Evolutionary conservation across 768 basidiomycete species (phyloP), one percentile per base, ranked within the genome.

Genomic region (Xerocomellus intermedius): DNA sequence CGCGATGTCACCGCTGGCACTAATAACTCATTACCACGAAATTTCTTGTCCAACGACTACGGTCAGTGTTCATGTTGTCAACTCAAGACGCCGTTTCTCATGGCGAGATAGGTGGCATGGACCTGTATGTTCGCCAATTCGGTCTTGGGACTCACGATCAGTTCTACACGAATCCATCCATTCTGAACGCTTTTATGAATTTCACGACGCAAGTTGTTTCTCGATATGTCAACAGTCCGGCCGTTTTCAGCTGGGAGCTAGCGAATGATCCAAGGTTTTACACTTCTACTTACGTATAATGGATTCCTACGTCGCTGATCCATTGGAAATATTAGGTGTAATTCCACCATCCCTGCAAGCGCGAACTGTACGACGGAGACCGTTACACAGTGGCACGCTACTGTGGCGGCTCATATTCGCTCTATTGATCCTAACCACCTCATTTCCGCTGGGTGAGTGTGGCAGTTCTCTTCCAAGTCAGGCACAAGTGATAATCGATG

Each of bases 241-340:
- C 76, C n/a, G 63, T 87, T 50, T 76, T 87, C 56, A 62, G 37
- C 50, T 84, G 82, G 81, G 85, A 87, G 64, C 59, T 85, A 58
- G 86, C 83, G 19, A 87, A 87, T 64, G 86, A 87, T 60, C 75
- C 85, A 9, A 80, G 83, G 82, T 84, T 50, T 48, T 57, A 49
- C 33, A 6, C 24, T 39, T 12, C n/a, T 41, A n/a, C n/a, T n/a
- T n/a, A 8, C 13, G 3, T 33, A 10, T 33, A 8, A 16, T n/a
- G 4, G n/a, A 17, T 5, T 39, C 10, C 4, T 32, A 42, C 24
- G 8, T 42, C 38, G 24, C 50, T 61, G 36, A 61, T 22, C 38
- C 30, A 26, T 38, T 17, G 14, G 21, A 51, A 44, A 46, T 41
- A 4, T 33, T 51, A 85, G 84, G 64, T 87, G 85, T 59, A 81